phyloP scores from a whole-genome alignment of 139 green algal species.

The Chlorella sp. region DNA sequence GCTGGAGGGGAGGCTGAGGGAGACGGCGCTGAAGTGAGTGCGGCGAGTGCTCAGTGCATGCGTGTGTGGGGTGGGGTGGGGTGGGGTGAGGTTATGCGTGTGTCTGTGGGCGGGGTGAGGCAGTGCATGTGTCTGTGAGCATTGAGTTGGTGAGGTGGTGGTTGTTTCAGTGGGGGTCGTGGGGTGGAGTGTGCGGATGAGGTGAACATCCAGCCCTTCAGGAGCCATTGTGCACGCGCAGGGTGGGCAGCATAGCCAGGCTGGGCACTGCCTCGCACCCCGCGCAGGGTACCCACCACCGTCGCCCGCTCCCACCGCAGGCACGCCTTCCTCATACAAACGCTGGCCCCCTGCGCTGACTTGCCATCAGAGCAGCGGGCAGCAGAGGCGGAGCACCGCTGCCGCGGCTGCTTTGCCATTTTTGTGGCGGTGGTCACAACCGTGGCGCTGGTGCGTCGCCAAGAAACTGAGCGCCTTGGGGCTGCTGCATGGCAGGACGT shows the following conservation, averaged over 20 bases:
- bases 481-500: too few relatives aligned
- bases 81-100: neutral
- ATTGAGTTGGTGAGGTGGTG: neutral
- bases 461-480: too few relatives aligned
- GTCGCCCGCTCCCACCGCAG: neutral
- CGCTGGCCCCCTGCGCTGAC: slow-evolving; percentile 3
- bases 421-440: slow-evolving; percentile 6
- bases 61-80: neutral
- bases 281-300: neutral
- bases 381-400: neutral
- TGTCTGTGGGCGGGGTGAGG: neutral
- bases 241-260: too few relatives aligned
- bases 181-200: too few relatives aligned
- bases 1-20: slow-evolving; percentile 50
- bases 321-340: slow-evolving; percentile 22
- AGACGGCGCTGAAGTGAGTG: slow-evolving; percentile 63
- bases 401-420: slow-evolving; percentile 14
- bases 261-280: neutral
- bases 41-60: neutral
- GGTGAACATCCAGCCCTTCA: too few relatives aligned
- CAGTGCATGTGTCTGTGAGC: neutral
- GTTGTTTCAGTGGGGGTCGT: neutral
- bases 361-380: neutral
- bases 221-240: too few relatives aligned
- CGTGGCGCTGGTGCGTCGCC: neutral